phyloP scores from a whole-genome alignment of 176 grass and related monocot species.

The Paspalum notatum region DNA sequence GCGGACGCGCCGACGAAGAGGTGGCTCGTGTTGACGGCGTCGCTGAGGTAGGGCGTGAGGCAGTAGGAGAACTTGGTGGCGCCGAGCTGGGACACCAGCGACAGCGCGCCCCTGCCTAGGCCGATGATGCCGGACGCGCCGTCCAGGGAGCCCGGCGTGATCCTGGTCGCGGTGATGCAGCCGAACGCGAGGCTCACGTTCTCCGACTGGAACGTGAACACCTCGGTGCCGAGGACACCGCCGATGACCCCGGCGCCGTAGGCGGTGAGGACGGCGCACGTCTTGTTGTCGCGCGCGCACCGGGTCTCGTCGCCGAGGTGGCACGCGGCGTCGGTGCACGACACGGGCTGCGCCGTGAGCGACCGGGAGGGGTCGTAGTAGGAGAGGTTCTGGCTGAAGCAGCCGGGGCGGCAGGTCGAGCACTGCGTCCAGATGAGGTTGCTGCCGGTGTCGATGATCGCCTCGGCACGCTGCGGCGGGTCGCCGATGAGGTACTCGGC shows the following conservation, averaged over 20 bases:
- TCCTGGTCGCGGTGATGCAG: not conserved
- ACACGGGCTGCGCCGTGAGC: not conserved
- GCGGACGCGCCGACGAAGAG: constrained; percentile 23
- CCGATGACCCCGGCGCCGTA: not conserved
- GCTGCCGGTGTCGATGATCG: constrained; percentile 58
- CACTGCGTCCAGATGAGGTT: constrained; percentile 66
- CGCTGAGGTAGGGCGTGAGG: constrained; percentile 16
- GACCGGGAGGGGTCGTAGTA: not conserved
- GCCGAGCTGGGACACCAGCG: constrained; percentile 13
- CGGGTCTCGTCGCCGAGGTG: not conserved
- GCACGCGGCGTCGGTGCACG: not conserved
- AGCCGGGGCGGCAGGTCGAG: not conserved
- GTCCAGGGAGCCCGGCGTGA: not conserved
- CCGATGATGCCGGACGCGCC: constrained; percentile 37
- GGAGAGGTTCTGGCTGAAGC: not conserved
- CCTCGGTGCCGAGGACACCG: not conserved
- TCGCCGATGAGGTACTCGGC: constrained; percentile 33
- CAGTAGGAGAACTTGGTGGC: constrained; percentile 40
- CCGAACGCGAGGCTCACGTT: constrained; percentile 9
- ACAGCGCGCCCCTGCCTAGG: constrained; percentile 26
- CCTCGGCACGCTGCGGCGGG: not conserved
- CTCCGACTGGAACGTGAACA: constrained; percentile 6
- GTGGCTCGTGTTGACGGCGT: not conserved
- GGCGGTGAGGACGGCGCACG: not conserved
- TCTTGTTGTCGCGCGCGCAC: not conserved